These are phyloP conservation scores for Creolimax fragrantissima DNA, from an alignment of 78 protist species.

Conservation along the genomic window DNA sequence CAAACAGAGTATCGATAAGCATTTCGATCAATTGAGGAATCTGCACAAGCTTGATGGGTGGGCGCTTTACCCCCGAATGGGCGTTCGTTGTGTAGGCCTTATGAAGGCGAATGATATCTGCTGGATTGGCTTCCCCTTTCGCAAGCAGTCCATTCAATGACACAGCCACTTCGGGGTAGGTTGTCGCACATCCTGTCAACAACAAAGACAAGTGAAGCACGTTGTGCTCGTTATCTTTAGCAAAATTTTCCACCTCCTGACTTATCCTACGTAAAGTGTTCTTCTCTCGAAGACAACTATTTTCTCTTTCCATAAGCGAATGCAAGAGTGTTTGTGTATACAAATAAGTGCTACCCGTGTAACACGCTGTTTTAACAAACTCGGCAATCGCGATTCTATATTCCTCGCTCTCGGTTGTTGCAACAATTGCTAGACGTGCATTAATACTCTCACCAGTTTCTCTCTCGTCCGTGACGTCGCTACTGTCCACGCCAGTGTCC, in stretches of 20 bases:
- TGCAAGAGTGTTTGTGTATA: neutral
- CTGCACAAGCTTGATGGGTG: neutral
- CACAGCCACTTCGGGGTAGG: neutral
- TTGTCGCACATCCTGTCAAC: neutral
- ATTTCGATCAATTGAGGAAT: neutral
- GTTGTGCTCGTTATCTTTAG: neutral
- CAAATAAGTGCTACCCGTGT: neutral
- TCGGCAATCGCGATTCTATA: neutral
- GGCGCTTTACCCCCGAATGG: neutral
- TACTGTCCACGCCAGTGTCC: neutral
- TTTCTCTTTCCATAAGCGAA: neutral
- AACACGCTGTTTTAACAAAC: neutral
- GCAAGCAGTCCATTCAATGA: neutral
- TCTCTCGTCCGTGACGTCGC: neutral
- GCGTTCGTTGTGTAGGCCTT: neutral
- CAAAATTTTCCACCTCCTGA: neutral
- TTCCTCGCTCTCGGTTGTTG: neutral
- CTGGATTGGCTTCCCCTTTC: neutral
- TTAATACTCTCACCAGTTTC: neutral
- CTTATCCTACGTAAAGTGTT: neutral
- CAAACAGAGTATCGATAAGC: neutral
- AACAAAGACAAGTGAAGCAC: neutral
- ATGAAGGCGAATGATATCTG: neutral
- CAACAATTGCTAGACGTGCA: neutral
- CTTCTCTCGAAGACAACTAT: neutral